Evolutionary conservation across 495 filamentous ascomycete species (phyloP), one percentile per base, ranked within the genome.

Genomic region (Parathielavia hyrcaniae): DNA sequence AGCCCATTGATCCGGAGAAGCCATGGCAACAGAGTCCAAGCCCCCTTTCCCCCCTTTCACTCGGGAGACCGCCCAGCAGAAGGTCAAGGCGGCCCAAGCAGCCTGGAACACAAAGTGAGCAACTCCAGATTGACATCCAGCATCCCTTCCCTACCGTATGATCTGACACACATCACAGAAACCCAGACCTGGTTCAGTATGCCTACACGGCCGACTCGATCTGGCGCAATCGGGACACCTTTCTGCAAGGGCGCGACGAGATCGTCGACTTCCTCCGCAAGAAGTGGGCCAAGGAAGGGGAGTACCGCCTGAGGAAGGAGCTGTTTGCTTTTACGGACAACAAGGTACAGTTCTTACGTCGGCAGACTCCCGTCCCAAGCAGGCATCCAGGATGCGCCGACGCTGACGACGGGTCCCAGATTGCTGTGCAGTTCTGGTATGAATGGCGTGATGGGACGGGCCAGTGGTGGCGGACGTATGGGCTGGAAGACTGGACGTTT

Each of bases 401-500:
- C 45, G 14, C 17, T 22, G 43, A 23, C 19, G n/a, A 17, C 40
- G 12, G 9, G 17, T 7, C 4, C 19, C 57, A 79, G 72, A 95
- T 92, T 63, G 89, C 88, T 1, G 89, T 93, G 41, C 87, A 95
- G 71, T 95, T 95, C 70, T 95, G 90, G 90, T 95, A 95, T 60
- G 90, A 96, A 70, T 95, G 82, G 72, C 80, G 83, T 53, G 89
- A 95, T 64, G 71, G 69, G 7, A 59, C 78, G 1, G 86, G 89
- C 65, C 85, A 88, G 64, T 97, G 90, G 91, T 95, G 88, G 80
- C 79, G 91, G 17, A 91, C 88, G 44, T 95, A 95, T 69, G 91
- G 91, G 0, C 77, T 95, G 23, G 90, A 96, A 73, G 88, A 96
- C 67, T 96, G 90, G 91, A 96, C 90, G 0, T 96, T 90, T 73